These are phyloP conservation scores for Mrakia hoshinonis DNA, from an alignment of 768 basidiomycete species.

Conservation along the genomic window DNA sequence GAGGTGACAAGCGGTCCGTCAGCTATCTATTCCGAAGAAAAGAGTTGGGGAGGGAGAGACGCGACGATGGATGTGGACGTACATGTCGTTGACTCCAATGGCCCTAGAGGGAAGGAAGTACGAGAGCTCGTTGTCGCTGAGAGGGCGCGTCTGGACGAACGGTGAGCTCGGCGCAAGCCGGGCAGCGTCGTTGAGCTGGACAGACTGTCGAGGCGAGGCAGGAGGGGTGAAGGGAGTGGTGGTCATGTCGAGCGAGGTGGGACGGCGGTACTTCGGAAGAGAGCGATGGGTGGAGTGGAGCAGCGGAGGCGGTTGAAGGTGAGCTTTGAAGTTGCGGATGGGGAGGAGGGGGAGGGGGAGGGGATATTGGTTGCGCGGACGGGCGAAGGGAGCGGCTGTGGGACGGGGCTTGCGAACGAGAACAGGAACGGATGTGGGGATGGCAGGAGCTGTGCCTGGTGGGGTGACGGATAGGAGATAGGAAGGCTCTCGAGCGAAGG, in stretches of 20 bases:
- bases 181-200: too few relatives aligned
- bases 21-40: neutral
- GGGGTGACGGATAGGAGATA: neutral
- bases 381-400: neutral
- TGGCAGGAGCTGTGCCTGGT: too few relatives aligned
- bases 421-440: too few relatives aligned
- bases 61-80: conserved; percentile 52
- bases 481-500: neutral
- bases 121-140: conserved; percentile 58
- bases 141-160: neutral
- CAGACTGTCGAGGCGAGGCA: neutral
- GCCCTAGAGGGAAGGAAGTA: conserved; percentile 71
- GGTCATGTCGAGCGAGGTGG: too few relatives aligned
- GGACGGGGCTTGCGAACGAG: too few relatives aligned
- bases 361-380: neutral
- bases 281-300: neutral
- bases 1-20: neutral
- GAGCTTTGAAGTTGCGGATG: neutral
- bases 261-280: neutral
- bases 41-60: neutral
- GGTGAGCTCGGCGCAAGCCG: too few relatives aligned
- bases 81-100: conserved; percentile 36
- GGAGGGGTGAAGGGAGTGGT: neutral
- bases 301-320: neutral
- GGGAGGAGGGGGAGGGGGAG: neutral